Base-by-base conservation (phyloP, 176 grass and related monocot species). In the Oryza meridionalis region DNA sequence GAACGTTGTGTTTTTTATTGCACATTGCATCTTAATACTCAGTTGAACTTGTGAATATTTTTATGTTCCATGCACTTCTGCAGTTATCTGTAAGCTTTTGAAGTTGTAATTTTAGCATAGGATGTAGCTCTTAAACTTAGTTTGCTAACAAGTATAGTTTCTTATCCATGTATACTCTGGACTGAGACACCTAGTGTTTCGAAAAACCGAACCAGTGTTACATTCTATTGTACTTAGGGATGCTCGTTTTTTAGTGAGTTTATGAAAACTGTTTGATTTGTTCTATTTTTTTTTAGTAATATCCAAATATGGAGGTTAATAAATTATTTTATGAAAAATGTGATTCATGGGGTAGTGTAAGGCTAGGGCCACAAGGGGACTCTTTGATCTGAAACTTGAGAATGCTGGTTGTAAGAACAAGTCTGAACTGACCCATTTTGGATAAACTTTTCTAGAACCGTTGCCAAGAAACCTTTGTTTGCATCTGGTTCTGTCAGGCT, bases 1-100 rank as follows among this genome's bases (percentile, higher is more conserved):
- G 80, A 58, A 79, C 44, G 63, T 68, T 8, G 6, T n/a, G 1
- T 62, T 53, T 9, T 85, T 70, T 77, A 15, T 44, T 62, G 26
- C 17, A 32, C 7, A 70, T 47, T 32, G n/a, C 32, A 84, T 37
- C 27, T 50, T 49, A 59, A 22, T 59, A 59, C 55, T 61, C 1
- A 4, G 21, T 22, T 61, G 55, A 61, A 61, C 17, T 61, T 22
- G 6, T 61, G 47, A 6, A 19, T 58, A 53, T 61, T 31, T 31
- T 31, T 31, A n/a, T n/a, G 19, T n/a, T 61, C 19, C 55, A 61
- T 61, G 55, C 55, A 61, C 21, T 61, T 61, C 2, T 9, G 55
- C 55, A 61, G 9, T 22, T 9, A 22, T 61, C 21, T 61, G 19
- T 61, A 61, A 2, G 16, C 53, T 40, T 40, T 7, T 40, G 38